Base-by-base conservation (phyloP, 2,329 filamentous ascomycete genomes). In the Diaporthe ilicicola region DNA sequence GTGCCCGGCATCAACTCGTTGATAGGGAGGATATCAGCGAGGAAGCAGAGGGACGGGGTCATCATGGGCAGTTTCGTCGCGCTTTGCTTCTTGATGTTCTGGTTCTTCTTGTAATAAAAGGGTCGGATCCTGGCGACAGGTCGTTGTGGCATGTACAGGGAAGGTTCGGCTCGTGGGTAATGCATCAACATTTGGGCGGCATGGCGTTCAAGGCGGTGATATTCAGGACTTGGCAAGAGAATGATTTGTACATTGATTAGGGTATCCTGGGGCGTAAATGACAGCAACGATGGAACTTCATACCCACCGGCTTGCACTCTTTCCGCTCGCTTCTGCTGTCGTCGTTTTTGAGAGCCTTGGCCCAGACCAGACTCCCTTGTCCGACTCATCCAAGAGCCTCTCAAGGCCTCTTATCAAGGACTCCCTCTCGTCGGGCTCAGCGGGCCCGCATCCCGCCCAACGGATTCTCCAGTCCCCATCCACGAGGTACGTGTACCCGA, bases 11-110 rank as follows among this genome's bases (percentile, higher is more conserved):
- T 99, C 76, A 99, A 98, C 82, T 91, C 91, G 65, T 84, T 99
- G 78, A 98, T 99, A 76, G 90, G 91, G 65, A 92, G 94, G 82
- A 99, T 99, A 82, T 95, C 95, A 66, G 92, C 94, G 70, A 97
- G 97, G 86, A 97, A 97, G 88, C 90, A 95, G 80, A 91, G 96
- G 76, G 96, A 99, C 82, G 95, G 95, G 37, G 92, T 99, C 75
- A 97, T 99, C 74, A 88, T 99, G 84, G 96, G 94, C 22, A 85
- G 87, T 56, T 97, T 99, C 78, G 94, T 99, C 77, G 95, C 94
- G 0, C 88, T 97, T 76, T 98, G 96, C 83, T 97, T 97, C 79
- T 82, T 98, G 76, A 83, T 97, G 83, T 88, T 98, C 77, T 89
- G 95, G 77, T 97, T 91, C 81, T 93, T 96, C 78, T 84, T 90